phyloP scores from a whole-genome alignment of 306 rosid species.

The Rubus parviflorus region DNA sequence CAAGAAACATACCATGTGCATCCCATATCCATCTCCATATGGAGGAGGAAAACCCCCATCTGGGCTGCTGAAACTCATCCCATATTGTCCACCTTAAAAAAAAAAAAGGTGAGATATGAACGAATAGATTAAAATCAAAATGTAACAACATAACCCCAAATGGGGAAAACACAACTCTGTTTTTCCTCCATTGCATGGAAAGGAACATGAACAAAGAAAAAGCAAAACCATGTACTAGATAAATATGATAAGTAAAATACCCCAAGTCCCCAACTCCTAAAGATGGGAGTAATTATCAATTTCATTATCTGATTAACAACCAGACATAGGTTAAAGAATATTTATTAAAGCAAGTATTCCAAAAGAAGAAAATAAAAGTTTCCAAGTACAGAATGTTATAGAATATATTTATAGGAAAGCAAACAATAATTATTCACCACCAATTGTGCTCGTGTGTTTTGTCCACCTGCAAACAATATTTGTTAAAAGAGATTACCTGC shows the following conservation, averaged over 20 bases:
- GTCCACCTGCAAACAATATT: neutral
- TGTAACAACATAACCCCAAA: slow-evolving; percentile 1
- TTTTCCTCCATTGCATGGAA: neutral
- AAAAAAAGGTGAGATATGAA: slow-evolving; percentile 32
- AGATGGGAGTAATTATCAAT: neutral
- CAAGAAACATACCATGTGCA: slow-evolving; percentile 55
- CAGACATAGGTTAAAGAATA: neutral
- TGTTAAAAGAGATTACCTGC: slow-evolving; percentile 45
- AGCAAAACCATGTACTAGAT: neutral
- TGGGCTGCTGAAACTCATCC: slow-evolving; percentile 55
- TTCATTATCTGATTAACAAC: neutral
- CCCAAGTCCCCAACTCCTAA: neutral
- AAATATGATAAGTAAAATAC: neutral
- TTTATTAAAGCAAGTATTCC: neutral
- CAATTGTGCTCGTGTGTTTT: neutral
- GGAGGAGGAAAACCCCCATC: slow-evolving; percentile 54
- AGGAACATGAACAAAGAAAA: slow-evolving; percentile 3
- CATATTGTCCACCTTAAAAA: slow-evolving; percentile 63
- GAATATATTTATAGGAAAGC: neutral
- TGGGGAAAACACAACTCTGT: neutral
- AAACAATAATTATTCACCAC: neutral
- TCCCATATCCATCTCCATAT: slow-evolving; percentile 67
- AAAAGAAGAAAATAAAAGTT: neutral
- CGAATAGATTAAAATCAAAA: neutral
- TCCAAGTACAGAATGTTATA: neutral